Evolutionary conservation across 805 yeast genomes (phyloP).

Genomic region (Kazachstania africana): DNA sequence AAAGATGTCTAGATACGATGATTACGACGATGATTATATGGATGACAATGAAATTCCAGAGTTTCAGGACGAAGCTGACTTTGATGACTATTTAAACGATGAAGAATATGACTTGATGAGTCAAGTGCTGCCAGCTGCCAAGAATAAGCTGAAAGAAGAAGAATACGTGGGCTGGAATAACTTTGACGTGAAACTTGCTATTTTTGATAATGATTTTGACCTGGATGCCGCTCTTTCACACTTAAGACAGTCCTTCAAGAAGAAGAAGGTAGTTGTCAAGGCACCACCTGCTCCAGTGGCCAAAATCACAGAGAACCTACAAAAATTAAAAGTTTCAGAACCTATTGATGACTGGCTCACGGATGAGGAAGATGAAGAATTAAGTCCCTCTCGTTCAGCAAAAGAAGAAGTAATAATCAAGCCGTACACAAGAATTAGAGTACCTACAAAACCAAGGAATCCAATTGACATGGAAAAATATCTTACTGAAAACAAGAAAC

Average conservation of each 20-base stretch:
- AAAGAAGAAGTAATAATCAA: constrained; percentile 7
- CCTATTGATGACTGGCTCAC: constrained; percentile 9
- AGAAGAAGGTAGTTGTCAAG: constrained; percentile 14
- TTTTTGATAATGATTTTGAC: constrained; percentile 42
- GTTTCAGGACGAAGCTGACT: constrained; percentile 29
- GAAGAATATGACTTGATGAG: constrained; percentile 32
- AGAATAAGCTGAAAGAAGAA: constrained; percentile 26
- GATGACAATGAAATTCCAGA: constrained; percentile 26
- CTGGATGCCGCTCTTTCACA: constrained; percentile 35
- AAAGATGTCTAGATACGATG: constrained; percentile 14
- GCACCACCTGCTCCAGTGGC: neutral
- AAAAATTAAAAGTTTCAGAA: constrained; percentile 5
- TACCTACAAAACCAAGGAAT: constrained; percentile 23
- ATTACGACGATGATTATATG: constrained; percentile 20
- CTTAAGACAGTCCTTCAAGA: constrained; percentile 18
- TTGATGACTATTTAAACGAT: constrained; percentile 27
- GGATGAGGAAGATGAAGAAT: constrained; percentile 11
- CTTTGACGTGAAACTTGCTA: constrained; percentile 37
- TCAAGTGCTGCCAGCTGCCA: constrained; percentile 35
- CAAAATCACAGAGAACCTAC: constrained; percentile 4
- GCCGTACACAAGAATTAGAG: constrained; percentile 18
- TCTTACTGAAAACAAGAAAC: constrained; percentile 75
- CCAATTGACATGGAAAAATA: constrained; percentile 61
- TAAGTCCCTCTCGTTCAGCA: constrained; percentile 2
- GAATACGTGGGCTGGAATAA: constrained; percentile 34